Conservation (phyloP, 1,284 basidiomycete species). For the Apiotrichum brassicae region DNA sequence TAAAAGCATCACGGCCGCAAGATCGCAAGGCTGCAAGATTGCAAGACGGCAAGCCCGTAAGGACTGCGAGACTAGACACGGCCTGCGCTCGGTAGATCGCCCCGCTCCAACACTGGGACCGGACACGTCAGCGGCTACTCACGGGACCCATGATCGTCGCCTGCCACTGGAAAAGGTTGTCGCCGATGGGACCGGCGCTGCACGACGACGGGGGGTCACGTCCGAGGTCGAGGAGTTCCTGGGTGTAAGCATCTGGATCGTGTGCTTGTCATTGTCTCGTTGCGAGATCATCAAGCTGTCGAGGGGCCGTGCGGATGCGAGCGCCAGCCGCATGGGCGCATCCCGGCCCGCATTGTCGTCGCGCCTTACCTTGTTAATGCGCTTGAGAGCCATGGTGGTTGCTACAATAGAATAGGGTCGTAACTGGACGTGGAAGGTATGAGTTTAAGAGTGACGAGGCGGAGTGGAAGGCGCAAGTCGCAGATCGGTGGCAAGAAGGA, state of each 20-base stretch:
- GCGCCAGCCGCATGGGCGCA: no score
- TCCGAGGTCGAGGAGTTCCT: conserved; percentile 96
- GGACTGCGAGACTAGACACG: no score
- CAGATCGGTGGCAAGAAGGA: conserved; percentile 1
- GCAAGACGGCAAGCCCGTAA: no score
- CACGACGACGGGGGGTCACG: conserved; percentile 96
- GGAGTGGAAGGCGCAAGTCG: no score
- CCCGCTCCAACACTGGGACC: no score
- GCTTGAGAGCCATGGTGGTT: conserved; percentile 79
- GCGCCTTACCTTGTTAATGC: conserved; percentile 93
- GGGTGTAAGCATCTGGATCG: conserved; percentile 22
- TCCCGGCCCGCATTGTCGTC: no score
- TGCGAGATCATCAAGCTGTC: no score
- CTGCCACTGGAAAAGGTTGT: conserved; percentile 98
- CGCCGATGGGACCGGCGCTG: conserved; percentile 90
- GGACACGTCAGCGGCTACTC: conserved; percentile 43
- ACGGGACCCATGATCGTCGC: conserved; percentile 97
- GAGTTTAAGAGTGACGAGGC: no score
- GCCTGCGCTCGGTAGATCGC: no score
- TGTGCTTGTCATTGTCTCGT: not conserved
- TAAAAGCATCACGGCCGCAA: no score
- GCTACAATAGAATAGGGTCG: not conserved
- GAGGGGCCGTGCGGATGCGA: no score
- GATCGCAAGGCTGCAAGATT: no score
- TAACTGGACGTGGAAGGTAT: not conserved